Evolutionary conservation across 1,284 basidiomycete species (phyloP).

Genomic region (Cutaneotrichosporon dermatis): DNA sequence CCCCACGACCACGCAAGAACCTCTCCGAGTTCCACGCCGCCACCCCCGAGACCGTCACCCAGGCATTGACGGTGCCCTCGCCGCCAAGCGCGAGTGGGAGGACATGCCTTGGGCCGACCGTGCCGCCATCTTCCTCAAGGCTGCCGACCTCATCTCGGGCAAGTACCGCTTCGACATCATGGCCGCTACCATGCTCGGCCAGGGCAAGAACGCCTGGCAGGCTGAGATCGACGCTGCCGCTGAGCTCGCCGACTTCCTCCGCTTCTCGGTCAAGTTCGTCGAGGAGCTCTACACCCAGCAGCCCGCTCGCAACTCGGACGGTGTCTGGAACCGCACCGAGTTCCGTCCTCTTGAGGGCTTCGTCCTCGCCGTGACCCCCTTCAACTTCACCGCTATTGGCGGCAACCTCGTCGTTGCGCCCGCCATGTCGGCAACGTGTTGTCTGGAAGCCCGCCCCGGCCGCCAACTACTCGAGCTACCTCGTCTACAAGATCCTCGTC

Average conservation of each 20-base stretch:
- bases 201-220: slow-evolving; percentile 99
- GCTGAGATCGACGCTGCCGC: slow-evolving; percentile 99
- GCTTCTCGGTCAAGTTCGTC: slow-evolving; percentile 95
- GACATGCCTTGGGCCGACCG: slow-evolving; percentile 91
- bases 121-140: slow-evolving; percentile 96
- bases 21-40: slow-evolving; percentile 89
- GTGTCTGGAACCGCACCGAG: slow-evolving; percentile 94
- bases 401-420: slow-evolving; percentile 83
- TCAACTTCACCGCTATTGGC: slow-evolving; percentile 97
- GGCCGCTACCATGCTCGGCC: slow-evolving; percentile 95
- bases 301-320: slow-evolving; percentile 77
- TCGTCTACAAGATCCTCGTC: slow-evolving; percentile 82
- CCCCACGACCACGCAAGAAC: slow-evolving; percentile 74
- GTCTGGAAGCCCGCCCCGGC: slow-evolving; percentile 98
- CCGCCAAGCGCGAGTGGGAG: slow-evolving; percentile 86
- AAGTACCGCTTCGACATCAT: slow-evolving; percentile 94
- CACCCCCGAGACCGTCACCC: slow-evolving; percentile 65
- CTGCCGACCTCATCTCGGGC: slow-evolving; percentile 85
- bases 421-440: slow-evolving; percentile 92
- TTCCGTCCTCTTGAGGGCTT: slow-evolving; percentile 97
- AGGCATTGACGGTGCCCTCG: slow-evolving; percentile 81
- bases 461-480: slow-evolving; percentile 91
- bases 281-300: slow-evolving; percentile 91
- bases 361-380: slow-evolving; percentile 93
- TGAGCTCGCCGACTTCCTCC: slow-evolving; percentile 91